Conservation (phyloP, 768 basidiomycete genomes). For the Pilatotrama ljubarskyi region DNA sequence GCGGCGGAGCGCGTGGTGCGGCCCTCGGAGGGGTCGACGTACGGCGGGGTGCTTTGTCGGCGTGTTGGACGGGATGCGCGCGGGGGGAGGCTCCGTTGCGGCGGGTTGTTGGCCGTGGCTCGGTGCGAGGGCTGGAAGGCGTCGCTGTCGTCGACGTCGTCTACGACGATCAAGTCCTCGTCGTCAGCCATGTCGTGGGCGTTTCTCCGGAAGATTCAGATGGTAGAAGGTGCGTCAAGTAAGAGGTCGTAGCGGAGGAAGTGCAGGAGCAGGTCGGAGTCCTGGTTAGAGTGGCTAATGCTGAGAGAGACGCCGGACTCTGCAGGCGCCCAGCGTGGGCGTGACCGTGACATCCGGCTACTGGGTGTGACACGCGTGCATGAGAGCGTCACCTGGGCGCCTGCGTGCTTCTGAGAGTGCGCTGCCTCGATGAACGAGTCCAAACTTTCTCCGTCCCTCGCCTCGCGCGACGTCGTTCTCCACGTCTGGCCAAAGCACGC, state of each 20-base stretch:
- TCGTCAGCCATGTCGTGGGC: constrained; percentile 19
- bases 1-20: constrained; percentile 29
- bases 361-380: neutral
- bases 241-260: neutral
- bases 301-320: neutral
- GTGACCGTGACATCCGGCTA: neutral
- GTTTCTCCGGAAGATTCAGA: no score
- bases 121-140: constrained; percentile 19
- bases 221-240: no score
- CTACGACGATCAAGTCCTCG: constrained; percentile 31
- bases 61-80: constrained; percentile 22
- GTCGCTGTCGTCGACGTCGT: constrained; percentile 29
- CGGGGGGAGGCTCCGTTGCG: constrained; percentile 19
- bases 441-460: constrained; percentile 14
- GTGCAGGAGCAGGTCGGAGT: neutral
- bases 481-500: constrained; percentile 73
- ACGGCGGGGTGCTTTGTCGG: constrained; percentile 22
- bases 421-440: constrained; percentile 9
- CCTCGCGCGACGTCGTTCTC: constrained; percentile 31
- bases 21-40: constrained; percentile 24
- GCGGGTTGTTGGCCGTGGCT: constrained; percentile 15
- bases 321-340: neutral
- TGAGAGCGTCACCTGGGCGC: constrained; percentile 5
- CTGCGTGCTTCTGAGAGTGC: neutral
- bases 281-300: neutral